phyloP scores from a whole-genome alignment of 768 basidiomycete species.

The Sarcodon aspratus region DNA sequence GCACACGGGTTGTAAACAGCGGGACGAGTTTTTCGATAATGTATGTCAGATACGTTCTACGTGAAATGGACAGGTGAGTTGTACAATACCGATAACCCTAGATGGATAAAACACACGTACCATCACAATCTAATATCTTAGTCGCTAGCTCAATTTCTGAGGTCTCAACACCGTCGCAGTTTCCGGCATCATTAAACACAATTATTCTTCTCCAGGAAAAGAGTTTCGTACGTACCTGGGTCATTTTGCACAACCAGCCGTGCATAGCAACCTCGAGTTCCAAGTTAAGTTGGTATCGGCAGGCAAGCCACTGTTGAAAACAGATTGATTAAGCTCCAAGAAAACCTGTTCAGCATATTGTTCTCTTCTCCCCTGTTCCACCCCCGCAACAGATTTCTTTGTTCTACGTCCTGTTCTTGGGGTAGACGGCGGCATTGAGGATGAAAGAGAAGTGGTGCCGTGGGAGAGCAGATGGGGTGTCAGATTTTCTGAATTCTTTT shows the following conservation, averaged over 20 bases:
- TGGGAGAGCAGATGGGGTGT: constrained; percentile 3
- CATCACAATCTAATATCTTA: constrained; percentile 71
- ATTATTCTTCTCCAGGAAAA: background rate
- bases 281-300: constrained; percentile 45
- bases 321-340: constrained; percentile 39
- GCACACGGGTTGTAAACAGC: constrained; percentile 33
- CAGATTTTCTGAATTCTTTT: background rate
- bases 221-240: constrained; percentile 28
- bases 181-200: constrained; percentile 20
- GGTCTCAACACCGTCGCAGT: constrained; percentile 43
- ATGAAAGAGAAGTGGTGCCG: constrained; percentile 9
- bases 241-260: constrained; percentile 63
- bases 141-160: constrained; percentile 69
- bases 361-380: constrained; percentile 32
- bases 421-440: constrained; percentile 3
- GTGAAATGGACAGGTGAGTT: background rate
- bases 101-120: constrained; percentile 24
- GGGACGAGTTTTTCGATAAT: constrained; percentile 51
- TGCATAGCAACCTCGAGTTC: constrained; percentile 55
- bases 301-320: constrained; percentile 48
- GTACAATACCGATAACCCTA: background rate
- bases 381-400: constrained; percentile 31
- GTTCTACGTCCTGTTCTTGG: constrained; percentile 9
- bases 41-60: constrained; percentile 75
- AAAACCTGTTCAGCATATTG: constrained; percentile 52